These are phyloP conservation scores for Rhododendron griersonianum DNA, from an alignment of 148 eudicot species.

Conservation along the genomic window DNA sequence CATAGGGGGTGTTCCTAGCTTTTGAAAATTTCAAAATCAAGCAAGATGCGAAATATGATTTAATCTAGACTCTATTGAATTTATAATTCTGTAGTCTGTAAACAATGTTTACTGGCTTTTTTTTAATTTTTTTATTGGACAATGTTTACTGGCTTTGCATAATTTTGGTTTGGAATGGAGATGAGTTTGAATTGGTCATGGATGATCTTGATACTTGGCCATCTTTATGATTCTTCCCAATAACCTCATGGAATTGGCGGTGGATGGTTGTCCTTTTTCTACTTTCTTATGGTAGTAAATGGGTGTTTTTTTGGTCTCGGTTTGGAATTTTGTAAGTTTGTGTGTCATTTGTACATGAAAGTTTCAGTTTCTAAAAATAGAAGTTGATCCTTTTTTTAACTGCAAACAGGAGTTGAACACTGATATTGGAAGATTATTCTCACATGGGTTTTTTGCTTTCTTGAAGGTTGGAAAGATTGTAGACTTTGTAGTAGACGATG, in stretches of 20 bases:
- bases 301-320: not conserved
- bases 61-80: not conserved
- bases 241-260: not conserved
- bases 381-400: not conserved
- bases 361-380: not conserved
- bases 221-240: not conserved
- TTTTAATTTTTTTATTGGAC: not conserved
- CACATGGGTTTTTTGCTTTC: not conserved
- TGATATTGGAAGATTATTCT: not conserved
- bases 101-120: not conserved
- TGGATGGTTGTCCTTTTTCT: not conserved
- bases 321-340: not conserved
- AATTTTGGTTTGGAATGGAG: not conserved
- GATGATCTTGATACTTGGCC: not conserved
- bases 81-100: not conserved
- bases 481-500: not conserved
- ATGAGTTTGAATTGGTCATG: not conserved
- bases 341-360: not conserved
- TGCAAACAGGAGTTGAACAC: not conserved
- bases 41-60: not conserved
- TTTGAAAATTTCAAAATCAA: not conserved
- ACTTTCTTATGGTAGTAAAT: not conserved
- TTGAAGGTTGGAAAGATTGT: not conserved
- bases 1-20: not conserved
- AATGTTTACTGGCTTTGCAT: not conserved